A percentile compares a stretch with the other conserved stretches of the same genome.
Evolutionary conservation across 164 flowering plant species (phyloP).

Genomic region (Brasenia schreberi): DNA sequence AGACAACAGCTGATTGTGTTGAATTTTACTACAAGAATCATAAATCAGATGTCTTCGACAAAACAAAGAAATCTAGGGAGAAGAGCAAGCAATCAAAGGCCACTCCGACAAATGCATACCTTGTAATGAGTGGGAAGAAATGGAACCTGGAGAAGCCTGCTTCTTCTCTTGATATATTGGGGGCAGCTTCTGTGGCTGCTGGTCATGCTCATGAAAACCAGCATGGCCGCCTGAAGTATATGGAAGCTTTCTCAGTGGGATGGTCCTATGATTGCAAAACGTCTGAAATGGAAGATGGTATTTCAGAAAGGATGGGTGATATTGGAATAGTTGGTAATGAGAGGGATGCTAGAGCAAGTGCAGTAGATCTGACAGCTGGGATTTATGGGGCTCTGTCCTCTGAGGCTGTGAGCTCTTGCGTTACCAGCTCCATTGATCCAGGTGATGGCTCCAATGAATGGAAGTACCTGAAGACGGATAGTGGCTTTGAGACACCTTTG

Average conservation of each 20-base stretch:
- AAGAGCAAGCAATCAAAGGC: constrained; percentile 31
- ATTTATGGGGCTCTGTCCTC: constrained; percentile 78
- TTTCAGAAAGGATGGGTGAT: constrained; percentile 23
- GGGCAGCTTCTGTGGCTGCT: constrained; percentile 65
- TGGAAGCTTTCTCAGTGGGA: constrained; percentile 19
- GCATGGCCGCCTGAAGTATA: constrained; percentile 1
- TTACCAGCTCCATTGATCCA: constrained; percentile 64
- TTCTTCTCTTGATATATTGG: constrained; percentile 72
- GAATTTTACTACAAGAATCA: constrained; percentile 96
- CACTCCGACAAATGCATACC: constrained; percentile 29
- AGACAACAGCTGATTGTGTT: constrained; percentile 93
- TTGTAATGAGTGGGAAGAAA: constrained; percentile 57
- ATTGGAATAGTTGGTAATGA: constrained; percentile 32
- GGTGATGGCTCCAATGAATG: constrained; percentile 40
- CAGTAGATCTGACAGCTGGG: constrained; percentile 83
- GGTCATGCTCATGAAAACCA: constrained; percentile 33
- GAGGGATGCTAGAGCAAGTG: constrained; percentile 52
- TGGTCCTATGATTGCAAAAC: constrained; percentile 10
- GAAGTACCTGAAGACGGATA: constrained; percentile 31
- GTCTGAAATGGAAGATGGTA: constrained; percentile 15
- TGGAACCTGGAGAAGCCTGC: constrained; percentile 62
- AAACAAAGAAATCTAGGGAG: constrained; percentile 39
- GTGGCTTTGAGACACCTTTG: constrained; percentile 17
- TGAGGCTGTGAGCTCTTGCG: constrained; percentile 87
- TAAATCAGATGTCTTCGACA: constrained; percentile 69